Evolutionary conservation across 1,139 yeast species (phyloP), one percentile per base, ranked within the genome.

Genomic region (Zhuliangozyma blackwelliae): DNA sequence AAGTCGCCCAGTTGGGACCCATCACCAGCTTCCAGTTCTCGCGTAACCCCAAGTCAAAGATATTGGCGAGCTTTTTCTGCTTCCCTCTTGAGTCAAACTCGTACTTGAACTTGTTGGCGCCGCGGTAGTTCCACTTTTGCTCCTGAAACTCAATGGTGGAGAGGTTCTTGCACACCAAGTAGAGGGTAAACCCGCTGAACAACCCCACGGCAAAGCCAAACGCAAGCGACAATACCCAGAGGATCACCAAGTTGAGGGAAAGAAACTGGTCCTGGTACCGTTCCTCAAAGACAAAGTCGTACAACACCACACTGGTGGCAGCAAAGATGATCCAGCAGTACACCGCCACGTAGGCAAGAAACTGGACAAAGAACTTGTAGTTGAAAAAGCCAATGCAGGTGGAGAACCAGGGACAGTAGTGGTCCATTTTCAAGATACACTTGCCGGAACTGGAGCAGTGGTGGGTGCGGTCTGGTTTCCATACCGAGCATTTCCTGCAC

Each of bases 381-480:
- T 90, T 90, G 33, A 63, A 63, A 60, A 74, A 83, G 0, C 98
- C 98, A 41, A 94, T 77, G 57, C 98, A 90, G 6, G 78, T 69
- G 2, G 96, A 80, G 57, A 90, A 89, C 98, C 98, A 92, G 0
- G 98, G 97, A 56, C 98, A 92, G 59, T 86, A 95, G 55, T 92
- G 98, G 61, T 84, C 94, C 92, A 83, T 83, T 44, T 75, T 68
- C 39, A 92, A 68, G 1, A 86, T 72, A 58, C 98, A 92, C 38
- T 62, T 64, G 9, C 78, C 74, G 45, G 92, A 78, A 13, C 77
- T 61, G 0, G 87, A 81, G 43, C 98, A 92, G 58, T 92, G 97
- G 55, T 92, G 98, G 41, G 87, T 75, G 40, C 98, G 65, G 57
- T 92, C 97, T 0, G 98, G 98, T 55, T 92, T 92, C 96, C 96